Conservation (phyloP, 139 green algal species). For the Haematococcus lacustris region DNA sequence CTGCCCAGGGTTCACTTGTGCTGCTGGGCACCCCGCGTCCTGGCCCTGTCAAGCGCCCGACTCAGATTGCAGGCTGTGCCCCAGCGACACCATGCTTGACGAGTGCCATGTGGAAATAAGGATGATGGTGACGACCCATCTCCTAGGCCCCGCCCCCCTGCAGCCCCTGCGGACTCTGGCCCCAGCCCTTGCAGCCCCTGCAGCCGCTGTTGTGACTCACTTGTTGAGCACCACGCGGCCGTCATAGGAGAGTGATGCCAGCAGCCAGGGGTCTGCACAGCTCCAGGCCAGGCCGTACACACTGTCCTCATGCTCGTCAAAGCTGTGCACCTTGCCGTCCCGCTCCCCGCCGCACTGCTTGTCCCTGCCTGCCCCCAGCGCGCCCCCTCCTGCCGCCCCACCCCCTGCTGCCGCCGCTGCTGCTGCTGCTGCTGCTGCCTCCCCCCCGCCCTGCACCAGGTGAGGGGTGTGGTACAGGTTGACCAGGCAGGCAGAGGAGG, state of each 20-base stretch:
- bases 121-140: too few relatives aligned
- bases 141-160: background rate
- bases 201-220: background rate
- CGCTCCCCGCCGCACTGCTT: slow-evolving; percentile 16
- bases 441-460: too few relatives aligned
- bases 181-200: background rate
- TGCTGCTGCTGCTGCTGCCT: too few relatives aligned
- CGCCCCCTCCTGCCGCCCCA: background rate
- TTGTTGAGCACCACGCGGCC: slow-evolving; percentile 65
- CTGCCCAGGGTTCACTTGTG: too few relatives aligned
- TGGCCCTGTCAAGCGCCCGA: too few relatives aligned
- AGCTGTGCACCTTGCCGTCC: slow-evolving; percentile 53
- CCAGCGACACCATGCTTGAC: too few relatives aligned
- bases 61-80: too few relatives aligned
- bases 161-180: background rate
- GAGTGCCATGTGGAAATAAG: too few relatives aligned
- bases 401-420: background rate
- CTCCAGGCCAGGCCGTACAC: slow-evolving; percentile 77
- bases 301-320: slow-evolving; percentile 77
- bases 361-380: too few relatives aligned
- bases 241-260: slow-evolving; percentile 77
- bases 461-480: slow-evolving; percentile 48
- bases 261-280: slow-evolving; percentile 61
- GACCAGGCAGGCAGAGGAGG: slow-evolving; percentile 60
- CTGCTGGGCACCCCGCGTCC: too few relatives aligned